Percentiles rank a stretch among this genome's conserved stretches.
Conservation (phyloP, 352 stramenopile genomes). For the Detonula confervacea region DNA sequence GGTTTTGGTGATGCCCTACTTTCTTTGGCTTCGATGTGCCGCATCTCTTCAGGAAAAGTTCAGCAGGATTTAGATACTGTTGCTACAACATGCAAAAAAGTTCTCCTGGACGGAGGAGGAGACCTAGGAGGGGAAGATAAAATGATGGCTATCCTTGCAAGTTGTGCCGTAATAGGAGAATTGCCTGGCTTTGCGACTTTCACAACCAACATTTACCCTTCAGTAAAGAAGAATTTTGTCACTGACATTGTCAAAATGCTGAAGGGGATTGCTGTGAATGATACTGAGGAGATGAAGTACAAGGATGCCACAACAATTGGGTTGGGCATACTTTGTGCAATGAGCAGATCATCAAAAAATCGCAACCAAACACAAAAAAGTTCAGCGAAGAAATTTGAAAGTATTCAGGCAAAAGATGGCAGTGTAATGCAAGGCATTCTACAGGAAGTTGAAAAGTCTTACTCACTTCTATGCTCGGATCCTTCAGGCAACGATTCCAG, state of each 20-base stretch:
- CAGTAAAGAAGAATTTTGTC: constrained; percentile 44
- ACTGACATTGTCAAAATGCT: constrained; percentile 17
- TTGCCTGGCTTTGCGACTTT: constrained; percentile 33
- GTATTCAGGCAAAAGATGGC: constrained; percentile 50
- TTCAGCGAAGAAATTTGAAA: constrained; percentile 25
- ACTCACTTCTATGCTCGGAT: constrained; percentile 15
- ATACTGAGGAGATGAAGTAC: constrained; percentile 36
- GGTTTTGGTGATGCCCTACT: constrained; percentile 35
- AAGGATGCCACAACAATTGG: constrained; percentile 41
- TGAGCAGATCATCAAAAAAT: constrained; percentile 28
- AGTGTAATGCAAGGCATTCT: constrained; percentile 44
- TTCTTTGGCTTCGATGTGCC: constrained; percentile 38
- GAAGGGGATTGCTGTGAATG: constrained; percentile 22
- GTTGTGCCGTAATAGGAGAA: constrained; percentile 31
- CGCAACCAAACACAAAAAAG: constrained; percentile 9
- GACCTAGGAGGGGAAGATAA: constrained; percentile 30
- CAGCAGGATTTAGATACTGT: constrained; percentile 34
- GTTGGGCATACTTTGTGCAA: constrained; percentile 43
- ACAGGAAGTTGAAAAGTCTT: constrained; percentile 31
- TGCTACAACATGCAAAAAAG: constrained; percentile 19
- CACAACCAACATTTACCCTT: constrained; percentile 21
- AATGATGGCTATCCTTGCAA: constrained; percentile 31
- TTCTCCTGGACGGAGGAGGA: constrained; percentile 3
- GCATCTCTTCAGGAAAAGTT: constrained; percentile 26
- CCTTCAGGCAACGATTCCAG: neutral